These are phyloP conservation scores for Claviceps pusilla DNA, from an alignment of 2,329 filamentous ascomycete genomes.

Conservation along the genomic window DNA sequence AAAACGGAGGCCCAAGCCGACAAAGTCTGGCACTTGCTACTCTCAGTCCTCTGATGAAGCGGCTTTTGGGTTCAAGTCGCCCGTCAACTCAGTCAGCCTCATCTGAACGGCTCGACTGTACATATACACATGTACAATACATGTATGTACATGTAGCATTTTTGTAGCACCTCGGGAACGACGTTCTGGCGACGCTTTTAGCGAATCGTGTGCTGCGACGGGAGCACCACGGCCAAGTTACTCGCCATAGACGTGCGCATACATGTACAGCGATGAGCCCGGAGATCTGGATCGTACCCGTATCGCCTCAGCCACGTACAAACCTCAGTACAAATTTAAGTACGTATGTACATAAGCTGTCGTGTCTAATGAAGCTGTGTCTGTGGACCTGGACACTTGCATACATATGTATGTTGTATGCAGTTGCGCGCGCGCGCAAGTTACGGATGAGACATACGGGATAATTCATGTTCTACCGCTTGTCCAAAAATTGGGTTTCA, in stretches of 20 bases:
- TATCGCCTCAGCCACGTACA: not conserved
- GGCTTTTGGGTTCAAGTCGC: not conserved
- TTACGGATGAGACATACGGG: not conserved
- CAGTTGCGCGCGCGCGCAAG: no score
- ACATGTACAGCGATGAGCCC: not conserved
- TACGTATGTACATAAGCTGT: not conserved
- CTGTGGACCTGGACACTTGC: no score
- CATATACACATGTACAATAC: no score
- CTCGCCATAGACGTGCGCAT: not conserved
- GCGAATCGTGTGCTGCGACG: not conserved
- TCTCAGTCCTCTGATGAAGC: not conserved
- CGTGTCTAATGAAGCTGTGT: not conserved
- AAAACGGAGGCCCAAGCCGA: no score
- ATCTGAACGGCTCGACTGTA: not conserved
- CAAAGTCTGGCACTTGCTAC: no score
- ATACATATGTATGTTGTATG: no score
- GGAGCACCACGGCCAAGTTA: not conserved
- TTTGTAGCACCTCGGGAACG: not conserved
- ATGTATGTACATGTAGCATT: no score
- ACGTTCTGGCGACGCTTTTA: not conserved
- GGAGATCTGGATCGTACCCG: slow-evolving; percentile 5
- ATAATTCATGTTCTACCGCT: not conserved
- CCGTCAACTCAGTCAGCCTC: not conserved
- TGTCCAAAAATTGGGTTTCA: no score
- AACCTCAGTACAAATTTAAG: no score